Evolutionary conservation across 73 alveolate species (phyloP).

Genomic region (Stentor coeruleus): DNA sequence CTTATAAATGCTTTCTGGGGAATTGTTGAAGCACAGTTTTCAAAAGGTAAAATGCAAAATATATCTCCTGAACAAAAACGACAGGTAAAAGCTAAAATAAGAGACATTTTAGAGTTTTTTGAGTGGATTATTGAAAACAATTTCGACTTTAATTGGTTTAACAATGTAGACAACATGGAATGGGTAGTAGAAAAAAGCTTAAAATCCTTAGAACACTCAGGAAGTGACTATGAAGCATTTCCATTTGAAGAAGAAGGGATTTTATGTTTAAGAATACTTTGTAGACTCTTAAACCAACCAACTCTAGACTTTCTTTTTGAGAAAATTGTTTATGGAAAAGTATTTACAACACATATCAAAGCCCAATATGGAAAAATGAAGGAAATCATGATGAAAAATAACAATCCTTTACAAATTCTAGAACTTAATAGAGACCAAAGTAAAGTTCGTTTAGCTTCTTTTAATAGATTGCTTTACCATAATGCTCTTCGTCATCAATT

Average conservation of each 20-base stretch:
- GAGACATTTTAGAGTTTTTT: background rate
- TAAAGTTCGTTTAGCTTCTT: background rate
- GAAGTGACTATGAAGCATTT: background rate
- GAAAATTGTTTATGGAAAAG: background rate
- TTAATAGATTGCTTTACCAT: background rate
- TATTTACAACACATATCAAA: background rate
- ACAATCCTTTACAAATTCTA: background rate
- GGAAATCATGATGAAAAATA: background rate
- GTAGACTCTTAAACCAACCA: background rate
- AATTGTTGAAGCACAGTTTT: background rate
- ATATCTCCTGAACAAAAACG: background rate
- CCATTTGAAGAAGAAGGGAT: background rate
- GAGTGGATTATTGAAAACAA: background rate
- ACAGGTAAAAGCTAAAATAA: background rate
- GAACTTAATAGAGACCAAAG: background rate
- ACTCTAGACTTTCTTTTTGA: background rate
- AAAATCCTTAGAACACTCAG: slow-evolving; percentile 5
- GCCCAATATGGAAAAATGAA: background rate
- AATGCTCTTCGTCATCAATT: background rate
- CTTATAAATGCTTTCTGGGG: background rate
- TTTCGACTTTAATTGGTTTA: background rate
- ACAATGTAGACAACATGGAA: background rate
- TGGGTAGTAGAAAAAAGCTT: background rate
- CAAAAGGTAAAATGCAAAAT: background rate
- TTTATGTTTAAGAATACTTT: background rate